These are phyloP conservation scores for Colletotrichum sp. DNA, from an alignment of 2,329 filamentous ascomycete genomes.

Conservation along the genomic window DNA sequence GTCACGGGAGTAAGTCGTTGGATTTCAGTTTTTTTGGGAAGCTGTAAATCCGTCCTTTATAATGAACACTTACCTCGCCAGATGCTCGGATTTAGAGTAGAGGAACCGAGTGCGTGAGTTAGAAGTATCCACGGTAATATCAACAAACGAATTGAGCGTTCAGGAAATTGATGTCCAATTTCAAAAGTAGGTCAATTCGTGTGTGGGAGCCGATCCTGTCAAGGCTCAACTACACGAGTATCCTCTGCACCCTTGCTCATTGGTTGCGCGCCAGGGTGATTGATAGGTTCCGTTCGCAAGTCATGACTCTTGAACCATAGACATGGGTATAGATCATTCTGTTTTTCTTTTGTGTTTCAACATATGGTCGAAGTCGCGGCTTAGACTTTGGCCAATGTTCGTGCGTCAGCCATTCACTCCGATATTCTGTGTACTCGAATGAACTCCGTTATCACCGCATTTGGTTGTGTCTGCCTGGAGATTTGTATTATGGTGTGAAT, in stretches of 20 bases:
- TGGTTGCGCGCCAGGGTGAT: not conserved
- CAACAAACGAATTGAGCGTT: not conserved
- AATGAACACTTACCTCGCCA: not conserved
- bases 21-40: not conserved
- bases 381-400: not conserved
- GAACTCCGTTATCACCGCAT: not conserved
- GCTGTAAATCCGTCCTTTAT: not conserved
- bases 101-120: not conserved
- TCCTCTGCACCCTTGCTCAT: not conserved
- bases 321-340: not conserved
- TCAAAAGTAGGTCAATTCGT: not conserved
- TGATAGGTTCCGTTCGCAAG: accelerated
- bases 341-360: not conserved
- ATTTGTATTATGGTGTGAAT: not conserved
- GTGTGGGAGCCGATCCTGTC: not conserved
- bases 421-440: not conserved
- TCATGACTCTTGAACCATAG: accelerated
- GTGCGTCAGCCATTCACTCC: not conserved
- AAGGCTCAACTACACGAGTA: not conserved
- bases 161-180: not conserved
- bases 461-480: not conserved
- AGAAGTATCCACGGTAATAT: not conserved
- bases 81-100: not conserved
- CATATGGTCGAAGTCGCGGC: not conserved
- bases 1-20: accelerated